A percentile compares a stretch with the other conserved stretches of the same genome.
phyloP scores from a whole-genome alignment of 176 grass and related monocot genomes.

The Neostapfia colusana region DNA sequence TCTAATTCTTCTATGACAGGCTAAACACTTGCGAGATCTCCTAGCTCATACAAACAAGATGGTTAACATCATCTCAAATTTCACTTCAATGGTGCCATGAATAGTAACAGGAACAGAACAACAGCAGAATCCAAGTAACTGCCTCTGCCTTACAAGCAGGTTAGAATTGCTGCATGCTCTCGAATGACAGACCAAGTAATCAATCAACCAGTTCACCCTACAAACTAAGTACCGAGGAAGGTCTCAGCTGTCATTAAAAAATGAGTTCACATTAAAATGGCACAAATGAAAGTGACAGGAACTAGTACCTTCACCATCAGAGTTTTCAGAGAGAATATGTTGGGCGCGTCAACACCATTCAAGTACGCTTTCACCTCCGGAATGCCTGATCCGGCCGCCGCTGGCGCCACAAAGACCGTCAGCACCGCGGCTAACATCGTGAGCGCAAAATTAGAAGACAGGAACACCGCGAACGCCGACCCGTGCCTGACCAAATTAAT shows the following conservation, averaged over 20 bases:
- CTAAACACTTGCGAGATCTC: neutral
- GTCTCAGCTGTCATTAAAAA: neutral
- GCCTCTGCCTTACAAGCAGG: slow-evolving; percentile 12
- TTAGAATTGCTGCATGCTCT: neutral
- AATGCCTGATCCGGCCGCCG: slow-evolving; percentile 87
- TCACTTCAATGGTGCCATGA: neutral
- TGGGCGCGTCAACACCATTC: slow-evolving; percentile 86
- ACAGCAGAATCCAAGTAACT: neutral
- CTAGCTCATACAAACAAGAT: neutral
- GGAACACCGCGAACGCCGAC: slow-evolving; percentile 72
- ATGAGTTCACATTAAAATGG: neutral
- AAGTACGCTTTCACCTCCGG: slow-evolving; percentile 91
- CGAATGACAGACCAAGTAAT: neutral
- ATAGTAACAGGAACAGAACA: neutral
- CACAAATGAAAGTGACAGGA: slow-evolving; percentile 3
- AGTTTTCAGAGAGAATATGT: slow-evolving; percentile 81
- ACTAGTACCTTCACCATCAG: slow-evolving; percentile 70
- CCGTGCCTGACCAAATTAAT: slow-evolving; percentile 44
- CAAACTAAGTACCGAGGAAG: slow-evolving; percentile 15
- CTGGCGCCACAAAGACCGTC: slow-evolving; percentile 76
- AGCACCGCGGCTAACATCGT: slow-evolving; percentile 71
- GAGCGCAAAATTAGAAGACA: slow-evolving; percentile 62
- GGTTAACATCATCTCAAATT: neutral
- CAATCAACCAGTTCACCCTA: slow-evolving; percentile 2
- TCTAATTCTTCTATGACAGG: neutral